Base-by-base conservation (phyloP, 352 stramenopile genomes). In the Phytophthora hybrid region DNA sequence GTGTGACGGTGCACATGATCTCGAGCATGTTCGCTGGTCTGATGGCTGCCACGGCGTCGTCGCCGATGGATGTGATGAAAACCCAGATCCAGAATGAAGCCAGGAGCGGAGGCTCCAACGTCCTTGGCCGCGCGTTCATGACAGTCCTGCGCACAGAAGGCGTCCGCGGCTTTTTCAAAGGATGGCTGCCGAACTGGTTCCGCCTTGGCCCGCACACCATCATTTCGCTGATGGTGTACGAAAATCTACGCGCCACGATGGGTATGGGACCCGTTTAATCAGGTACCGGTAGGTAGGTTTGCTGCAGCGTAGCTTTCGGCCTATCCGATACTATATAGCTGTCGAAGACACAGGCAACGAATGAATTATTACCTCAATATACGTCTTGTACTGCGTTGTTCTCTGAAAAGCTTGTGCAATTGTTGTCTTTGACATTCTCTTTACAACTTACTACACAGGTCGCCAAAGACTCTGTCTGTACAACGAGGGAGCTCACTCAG, bases 61-160 rank as follows among this genome's bases (percentile, higher is more conserved):
- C 85, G 1, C 88, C 88, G 5, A 69, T 92, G n/a, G 88, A 93
- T 66, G 84, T 91, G 32, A 82, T 93, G 74, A 95, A 95, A 83
- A 93, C 82, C 23, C 87, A 92, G 63, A 90, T 95, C 66, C 92
- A 93, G 81, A 89, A 92, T 69, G 82, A 91, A 57, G 79, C 82
- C 41, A 79, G 79, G 55, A 89, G 79, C 16, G 75, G 78, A 47
- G 67, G 66, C 39, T 77, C 67, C 54, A 74, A 81, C 32, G 62
- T 87, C 16, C 69, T 90, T 34, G 74, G 79, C 26, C 72, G 78
- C 29, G 79, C 77, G 19, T 89, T 88, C 59, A 73, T 82, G 47
- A 59, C 85, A n/a, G 82, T 89, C 59, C 46, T 87, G 34, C 72
- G 73, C 18, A 85, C 77, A 3, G 84, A 91, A 47, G 84, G 84